Conservation (phyloP, 805 yeast genomes). For the Kodamaea jinghongensis region DNA sequence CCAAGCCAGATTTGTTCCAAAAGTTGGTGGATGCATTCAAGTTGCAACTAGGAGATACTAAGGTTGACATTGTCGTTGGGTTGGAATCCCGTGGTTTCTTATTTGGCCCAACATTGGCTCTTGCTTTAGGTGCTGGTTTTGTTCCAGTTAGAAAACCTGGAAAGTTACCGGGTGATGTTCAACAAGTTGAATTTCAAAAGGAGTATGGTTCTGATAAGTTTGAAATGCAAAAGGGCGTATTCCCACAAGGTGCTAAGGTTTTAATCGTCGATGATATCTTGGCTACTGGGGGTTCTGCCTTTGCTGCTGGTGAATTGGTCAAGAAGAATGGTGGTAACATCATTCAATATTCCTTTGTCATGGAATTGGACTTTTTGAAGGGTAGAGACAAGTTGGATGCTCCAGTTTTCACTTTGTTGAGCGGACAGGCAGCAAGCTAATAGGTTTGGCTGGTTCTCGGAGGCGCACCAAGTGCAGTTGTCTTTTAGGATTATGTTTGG, state of each 20-base stretch:
- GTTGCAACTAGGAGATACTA: constrained; percentile 60
- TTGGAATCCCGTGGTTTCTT: constrained; percentile 96
- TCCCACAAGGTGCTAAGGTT: constrained; percentile 77
- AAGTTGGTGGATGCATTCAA: constrained; percentile 79
- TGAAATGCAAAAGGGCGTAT: constrained; percentile 81
- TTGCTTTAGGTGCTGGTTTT: constrained; percentile 84
- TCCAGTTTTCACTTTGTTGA: constrained; percentile 84
- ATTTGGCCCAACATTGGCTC: constrained; percentile 93
- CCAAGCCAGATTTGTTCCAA: constrained; percentile 75
- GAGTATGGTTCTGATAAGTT: constrained; percentile 92
- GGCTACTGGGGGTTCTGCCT: constrained; percentile 97
- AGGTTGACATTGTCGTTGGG: constrained; percentile 88
- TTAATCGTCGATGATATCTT: constrained; percentile 92
- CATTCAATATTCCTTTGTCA: constrained; percentile 78
- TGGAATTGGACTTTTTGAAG: constrained; percentile 93
- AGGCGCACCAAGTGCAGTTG: too few species aligned
- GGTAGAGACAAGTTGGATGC: constrained; percentile 87
- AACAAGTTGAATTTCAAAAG: constrained; percentile 71
- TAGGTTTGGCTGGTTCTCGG: too few species aligned
- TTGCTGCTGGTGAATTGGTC: constrained; percentile 87
- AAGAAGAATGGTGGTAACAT: constrained; percentile 63
- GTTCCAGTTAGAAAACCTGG: constrained; percentile 96
- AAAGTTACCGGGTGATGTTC: constrained; percentile 85
- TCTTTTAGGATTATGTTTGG: too few species aligned
- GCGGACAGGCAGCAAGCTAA: constrained; percentile 67